phyloP scores from a whole-genome alignment of 441 rosid genomes.

The Jatropha podagrica region DNA sequence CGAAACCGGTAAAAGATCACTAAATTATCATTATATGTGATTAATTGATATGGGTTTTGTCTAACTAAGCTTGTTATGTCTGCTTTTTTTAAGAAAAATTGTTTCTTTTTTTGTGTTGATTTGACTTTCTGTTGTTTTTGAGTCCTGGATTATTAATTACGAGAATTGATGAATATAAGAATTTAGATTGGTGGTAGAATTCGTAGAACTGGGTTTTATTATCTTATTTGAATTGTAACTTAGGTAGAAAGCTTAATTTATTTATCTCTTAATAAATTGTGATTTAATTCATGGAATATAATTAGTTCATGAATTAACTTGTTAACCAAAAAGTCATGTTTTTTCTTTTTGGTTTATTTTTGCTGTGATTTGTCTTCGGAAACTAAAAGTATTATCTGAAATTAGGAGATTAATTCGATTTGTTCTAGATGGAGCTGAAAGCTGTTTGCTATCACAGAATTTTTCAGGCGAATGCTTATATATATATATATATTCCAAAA shows the following conservation, averaged over 20 bases:
- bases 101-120: background rate
- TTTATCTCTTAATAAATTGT: background rate
- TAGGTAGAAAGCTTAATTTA: background rate
- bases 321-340: background rate
- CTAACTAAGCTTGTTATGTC: background rate
- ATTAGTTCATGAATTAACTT: background rate
- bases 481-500: background rate
- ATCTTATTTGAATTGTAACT: background rate
- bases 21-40: background rate
- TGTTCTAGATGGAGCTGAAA: background rate
- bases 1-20: too few species aligned
- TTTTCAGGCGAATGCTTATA: background rate
- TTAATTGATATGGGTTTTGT: slow-evolving; percentile 9
- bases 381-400: background rate
- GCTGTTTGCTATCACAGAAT: background rate
- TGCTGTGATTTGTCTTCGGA: background rate
- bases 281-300: background rate
- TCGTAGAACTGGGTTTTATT: background rate
- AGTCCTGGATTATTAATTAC: slow-evolving; percentile 4
- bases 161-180: background rate
- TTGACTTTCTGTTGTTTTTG: slow-evolving; percentile 13
- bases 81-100: background rate
- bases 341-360: background rate
- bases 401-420: slow-evolving; percentile 3
- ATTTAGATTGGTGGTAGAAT: slow-evolving; percentile 13